Evolutionary conservation across 306 rosid genomes (phyloP).

Genomic region (Chamaecrista fasciculata): DNA sequence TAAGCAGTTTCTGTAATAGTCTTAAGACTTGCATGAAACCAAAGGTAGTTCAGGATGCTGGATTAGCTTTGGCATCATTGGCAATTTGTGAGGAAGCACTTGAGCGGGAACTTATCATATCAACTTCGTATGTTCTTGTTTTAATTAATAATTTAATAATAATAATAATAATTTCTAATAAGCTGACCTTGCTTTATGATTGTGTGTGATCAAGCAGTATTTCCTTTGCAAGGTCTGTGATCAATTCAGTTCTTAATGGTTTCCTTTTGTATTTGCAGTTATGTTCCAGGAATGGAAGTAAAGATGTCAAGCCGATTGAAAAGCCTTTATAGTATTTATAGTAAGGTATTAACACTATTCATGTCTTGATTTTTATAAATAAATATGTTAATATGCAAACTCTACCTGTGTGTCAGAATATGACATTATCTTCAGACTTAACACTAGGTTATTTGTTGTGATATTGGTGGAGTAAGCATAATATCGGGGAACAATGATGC

Average conservation of each 20-base stretch:
- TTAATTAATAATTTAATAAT: no score
- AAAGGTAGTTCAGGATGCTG: slow-evolving; percentile 83
- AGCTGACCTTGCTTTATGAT: slow-evolving; percentile 17
- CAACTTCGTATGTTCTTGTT: slow-evolving; percentile 79
- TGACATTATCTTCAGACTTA: slow-evolving; percentile 21
- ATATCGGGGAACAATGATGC: not conserved
- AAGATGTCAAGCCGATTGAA: slow-evolving; percentile 86
- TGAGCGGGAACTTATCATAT: slow-evolving; percentile 80
- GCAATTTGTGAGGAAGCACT: slow-evolving; percentile 90
- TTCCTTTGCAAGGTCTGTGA: slow-evolving; percentile 6
- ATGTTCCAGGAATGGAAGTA: slow-evolving; percentile 98
- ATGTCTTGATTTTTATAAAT: slow-evolving; percentile 26
- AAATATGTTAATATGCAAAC: slow-evolving; percentile 4
- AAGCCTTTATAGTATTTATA: slow-evolving; percentile 89
- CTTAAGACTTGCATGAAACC: slow-evolving; percentile 49
- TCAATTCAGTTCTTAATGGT: slow-evolving; percentile 23
- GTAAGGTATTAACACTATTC: slow-evolving; percentile 61
- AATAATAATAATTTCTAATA: no score
- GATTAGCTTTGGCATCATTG: slow-evolving; percentile 82
- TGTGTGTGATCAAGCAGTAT: not conserved
- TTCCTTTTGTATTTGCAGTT: slow-evolving; percentile 54
- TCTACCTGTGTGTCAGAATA: slow-evolving; percentile 12
- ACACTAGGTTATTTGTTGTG: slow-evolving; percentile 9
- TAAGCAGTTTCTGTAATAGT: slow-evolving; percentile 50
- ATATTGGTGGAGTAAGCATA: slow-evolving; percentile 12